A percentile compares a stretch with the other conserved stretches of the same genome.
phyloP scores from a whole-genome alignment of 2,329 filamentous ascomycete species.

The Xylariaceae sp. region DNA sequence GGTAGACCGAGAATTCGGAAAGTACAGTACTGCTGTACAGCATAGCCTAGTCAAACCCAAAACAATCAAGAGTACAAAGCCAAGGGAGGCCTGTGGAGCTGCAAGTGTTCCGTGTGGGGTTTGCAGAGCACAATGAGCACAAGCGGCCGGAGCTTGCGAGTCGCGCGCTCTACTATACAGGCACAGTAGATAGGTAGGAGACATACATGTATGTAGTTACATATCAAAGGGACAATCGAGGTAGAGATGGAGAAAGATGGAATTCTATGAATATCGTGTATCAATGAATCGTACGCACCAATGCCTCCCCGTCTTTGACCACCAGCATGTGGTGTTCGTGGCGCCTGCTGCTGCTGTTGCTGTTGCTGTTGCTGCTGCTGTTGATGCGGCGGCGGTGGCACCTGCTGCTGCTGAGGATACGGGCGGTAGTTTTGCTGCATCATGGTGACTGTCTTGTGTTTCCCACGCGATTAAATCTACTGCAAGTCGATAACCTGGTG shows the following conservation, averaged over 20 bases:
- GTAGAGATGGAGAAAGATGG: too few relatives aligned
- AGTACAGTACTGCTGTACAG: neutral
- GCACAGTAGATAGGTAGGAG: too few relatives aligned
- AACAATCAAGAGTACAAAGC: neutral
- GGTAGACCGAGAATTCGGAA: neutral
- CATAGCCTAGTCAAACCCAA: neutral
- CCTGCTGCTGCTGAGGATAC: conserved; percentile 43
- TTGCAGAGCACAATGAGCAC: conserved; percentile 13
- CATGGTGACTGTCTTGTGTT: conserved; percentile 22
- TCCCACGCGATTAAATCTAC: neutral
- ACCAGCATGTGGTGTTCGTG: conserved; percentile 42
- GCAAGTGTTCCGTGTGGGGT: conserved; percentile 15
- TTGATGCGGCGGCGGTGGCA: conserved; percentile 23
- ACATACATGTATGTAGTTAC: too few relatives aligned
- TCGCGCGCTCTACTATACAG: too few relatives aligned
- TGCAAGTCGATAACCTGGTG: conserved; percentile 11
- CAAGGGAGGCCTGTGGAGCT: conserved; percentile 12
- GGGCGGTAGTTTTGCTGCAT: conserved; percentile 52
- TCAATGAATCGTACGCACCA: conserved; percentile 36
- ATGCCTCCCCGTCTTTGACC: conserved; percentile 49
- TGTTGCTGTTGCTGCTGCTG: conserved; percentile 42
- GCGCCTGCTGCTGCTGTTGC: conserved; percentile 44
- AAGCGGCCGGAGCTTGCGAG: conserved; percentile 12
- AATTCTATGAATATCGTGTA: too few relatives aligned
- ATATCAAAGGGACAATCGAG: too few relatives aligned